These are phyloP conservation scores for Setaria viridis DNA, from an alignment of 202 grass and related monocot genomes.

Conservation along the genomic window DNA sequence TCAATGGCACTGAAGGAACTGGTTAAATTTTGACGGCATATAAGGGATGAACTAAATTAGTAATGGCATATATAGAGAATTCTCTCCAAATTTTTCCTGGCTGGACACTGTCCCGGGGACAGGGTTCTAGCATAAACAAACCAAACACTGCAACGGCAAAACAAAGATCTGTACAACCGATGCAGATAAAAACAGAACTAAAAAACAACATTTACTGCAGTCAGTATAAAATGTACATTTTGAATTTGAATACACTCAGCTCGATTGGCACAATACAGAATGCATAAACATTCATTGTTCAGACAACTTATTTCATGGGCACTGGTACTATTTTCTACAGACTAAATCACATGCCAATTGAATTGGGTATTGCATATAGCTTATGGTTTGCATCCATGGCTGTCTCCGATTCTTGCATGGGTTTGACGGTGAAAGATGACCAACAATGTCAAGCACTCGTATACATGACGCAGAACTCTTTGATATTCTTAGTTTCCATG, in stretches of 20 bases:
- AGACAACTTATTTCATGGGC: conserved; percentile 19
- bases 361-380: not conserved
- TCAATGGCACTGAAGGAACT: too few species aligned
- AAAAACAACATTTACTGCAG: not conserved
- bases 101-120: too few species aligned
- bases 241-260: not conserved
- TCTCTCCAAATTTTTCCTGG: too few species aligned
- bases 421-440: not conserved
- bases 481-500: not conserved
- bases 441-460: not conserved
- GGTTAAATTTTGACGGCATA: too few species aligned
- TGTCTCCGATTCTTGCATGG: not conserved
- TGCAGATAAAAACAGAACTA: not conserved
- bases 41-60: too few species aligned
- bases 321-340: conserved; percentile 4
- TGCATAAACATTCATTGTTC: not conserved
- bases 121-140: not conserved
- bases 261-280: not conserved
- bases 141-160: not conserved
- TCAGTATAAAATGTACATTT: not conserved
- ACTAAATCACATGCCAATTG: conserved; percentile 5
- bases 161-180: not conserved
- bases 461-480: not conserved
- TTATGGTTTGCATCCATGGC: not conserved
- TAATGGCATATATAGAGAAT: too few species aligned